Evolutionary conservation across 2,329 filamentous ascomycete species (phyloP), one percentile per base, ranked within the genome.

Genomic region (Fusarium secorum): DNA sequence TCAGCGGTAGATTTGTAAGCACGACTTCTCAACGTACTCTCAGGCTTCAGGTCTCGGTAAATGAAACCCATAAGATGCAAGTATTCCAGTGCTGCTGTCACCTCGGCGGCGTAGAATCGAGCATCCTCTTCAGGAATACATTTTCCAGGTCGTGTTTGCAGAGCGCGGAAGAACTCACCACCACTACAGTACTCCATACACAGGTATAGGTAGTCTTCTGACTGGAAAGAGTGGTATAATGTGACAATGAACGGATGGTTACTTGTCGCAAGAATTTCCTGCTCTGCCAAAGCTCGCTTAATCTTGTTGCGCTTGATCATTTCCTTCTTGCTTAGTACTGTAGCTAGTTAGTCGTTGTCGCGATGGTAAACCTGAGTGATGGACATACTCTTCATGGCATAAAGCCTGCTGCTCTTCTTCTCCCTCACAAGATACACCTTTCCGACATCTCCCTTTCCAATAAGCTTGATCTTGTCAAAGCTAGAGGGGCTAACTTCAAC

Each of bases 241-340:
- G 96, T 99, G 70, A 99, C 96, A 79, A 99, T 99, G 81, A 99
- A 99, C 0, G 96, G 96, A 78, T 99, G 96, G 76, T 99, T 99
- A 85, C 95, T 98, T 44, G 96, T 99, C 13, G 96, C 96, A 58
- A 99, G 85, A 72, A 99, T 99, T 81, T 99, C 96, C 80, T 98
- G 96, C 83, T 99, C 96, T 39, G 96, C 96, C 74, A 99, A 86
- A 18, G 96, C 96, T 79, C 96, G 90, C 88, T 99, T 99, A 84
- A 99, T 99, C 88, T 99, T 99, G 86, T 99, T 99, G 64, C 96
- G 92, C 85, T 99, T 99, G 83, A 99, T 99, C 96, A 99, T 99
- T 82, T 99, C 96, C 86, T 98, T 98, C 84, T 99, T 99, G 87
- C 95, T 98, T 81, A 99, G 81, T 10, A 99, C 96, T 98, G 78